Percentiles rank a stretch among this genome's conserved stretches.
phyloP scores from a whole-genome alignment of 2,329 filamentous ascomycete species.

The Ceratocystis cacaofunesta region DNA sequence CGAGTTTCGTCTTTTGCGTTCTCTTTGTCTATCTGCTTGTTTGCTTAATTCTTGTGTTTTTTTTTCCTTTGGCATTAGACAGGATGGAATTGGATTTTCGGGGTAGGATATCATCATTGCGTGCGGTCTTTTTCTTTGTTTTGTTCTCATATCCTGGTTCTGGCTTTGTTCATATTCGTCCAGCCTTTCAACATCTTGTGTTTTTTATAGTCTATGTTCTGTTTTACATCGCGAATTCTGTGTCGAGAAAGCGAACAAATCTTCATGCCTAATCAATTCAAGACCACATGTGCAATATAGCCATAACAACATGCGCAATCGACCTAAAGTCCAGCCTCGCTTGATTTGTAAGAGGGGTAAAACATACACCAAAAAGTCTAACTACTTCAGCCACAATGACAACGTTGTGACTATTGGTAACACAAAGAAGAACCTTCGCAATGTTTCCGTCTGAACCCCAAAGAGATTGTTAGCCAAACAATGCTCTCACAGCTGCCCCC shows the following conservation, averaged over 20 bases:
- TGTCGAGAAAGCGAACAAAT: background rate
- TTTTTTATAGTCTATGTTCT: background rate
- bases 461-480: too few species aligned
- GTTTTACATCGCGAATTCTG: background rate
- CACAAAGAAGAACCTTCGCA: background rate
- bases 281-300: too few species aligned
- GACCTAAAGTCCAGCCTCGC: too few species aligned
- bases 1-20: background rate
- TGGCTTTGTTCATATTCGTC: background rate
- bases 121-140: background rate
- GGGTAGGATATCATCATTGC: slow-evolving; percentile 1
- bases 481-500: background rate
- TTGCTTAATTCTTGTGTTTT: background rate
- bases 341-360: background rate
- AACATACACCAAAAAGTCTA: background rate
- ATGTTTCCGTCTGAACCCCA: background rate
- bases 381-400: background rate
- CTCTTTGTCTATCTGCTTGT: background rate
- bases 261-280: too few species aligned
- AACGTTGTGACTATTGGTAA: background rate
- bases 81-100: background rate
- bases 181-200: background rate
- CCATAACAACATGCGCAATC: too few species aligned
- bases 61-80: background rate
- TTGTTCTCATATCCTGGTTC: background rate